These are phyloP conservation scores for Phialophora expanda DNA, from an alignment of 2,329 filamentous ascomycete species.

Conservation along the genomic window DNA sequence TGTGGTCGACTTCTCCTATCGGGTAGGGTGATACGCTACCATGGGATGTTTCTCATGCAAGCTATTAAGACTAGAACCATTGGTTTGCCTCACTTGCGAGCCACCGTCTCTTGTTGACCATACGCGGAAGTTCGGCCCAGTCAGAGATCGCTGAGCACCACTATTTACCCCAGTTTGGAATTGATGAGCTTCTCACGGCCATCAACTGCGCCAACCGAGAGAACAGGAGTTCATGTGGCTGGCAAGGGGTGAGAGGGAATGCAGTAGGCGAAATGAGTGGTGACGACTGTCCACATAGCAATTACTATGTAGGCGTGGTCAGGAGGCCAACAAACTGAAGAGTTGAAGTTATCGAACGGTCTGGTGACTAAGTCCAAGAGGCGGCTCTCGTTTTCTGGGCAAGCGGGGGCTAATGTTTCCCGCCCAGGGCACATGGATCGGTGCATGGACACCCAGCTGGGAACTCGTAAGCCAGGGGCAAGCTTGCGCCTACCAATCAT, in stretches of 20 bases:
- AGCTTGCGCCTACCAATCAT: conserved; percentile 16
- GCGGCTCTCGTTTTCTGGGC: neutral
- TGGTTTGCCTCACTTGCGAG: conserved; percentile 23
- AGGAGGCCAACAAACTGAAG: neutral
- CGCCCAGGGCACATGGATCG: neutral
- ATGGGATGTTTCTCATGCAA: conserved; percentile 5
- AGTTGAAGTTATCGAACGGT: neutral
- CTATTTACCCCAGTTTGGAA: conserved; percentile 1
- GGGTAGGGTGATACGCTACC: neutral
- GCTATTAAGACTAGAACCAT: conserved; percentile 13
- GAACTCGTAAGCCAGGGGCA: neutral
- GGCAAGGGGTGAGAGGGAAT: conserved; percentile 3
- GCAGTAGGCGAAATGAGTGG: conserved; percentile 8
- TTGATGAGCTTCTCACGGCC: neutral
- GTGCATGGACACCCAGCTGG: neutral
- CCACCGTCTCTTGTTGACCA: conserved; percentile 7
- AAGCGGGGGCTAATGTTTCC: neutral
- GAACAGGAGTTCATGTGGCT: conserved; percentile 11
- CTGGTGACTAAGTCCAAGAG: neutral
- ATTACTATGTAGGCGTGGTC: neutral
- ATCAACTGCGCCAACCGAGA: neutral
- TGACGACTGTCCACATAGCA: neutral
- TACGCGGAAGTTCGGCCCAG: conserved; percentile 12
- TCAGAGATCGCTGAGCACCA: conserved; percentile 10
- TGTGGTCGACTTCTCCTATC: conserved; percentile 7